Evolutionary conservation across 1,139 yeast genomes (phyloP).

Genomic region (Yamadazyma diddensiae): DNA sequence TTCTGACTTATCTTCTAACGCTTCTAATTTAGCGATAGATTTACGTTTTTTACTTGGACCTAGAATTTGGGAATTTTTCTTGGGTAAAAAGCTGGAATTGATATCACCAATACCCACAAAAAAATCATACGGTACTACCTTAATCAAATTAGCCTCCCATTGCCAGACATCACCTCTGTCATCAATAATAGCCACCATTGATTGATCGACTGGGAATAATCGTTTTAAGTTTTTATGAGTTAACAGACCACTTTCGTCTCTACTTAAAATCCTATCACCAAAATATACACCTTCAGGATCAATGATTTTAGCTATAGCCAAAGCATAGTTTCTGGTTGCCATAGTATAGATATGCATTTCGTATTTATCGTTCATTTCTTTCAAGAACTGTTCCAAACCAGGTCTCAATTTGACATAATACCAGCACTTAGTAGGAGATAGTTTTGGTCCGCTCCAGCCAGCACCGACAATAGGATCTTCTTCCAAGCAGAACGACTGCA

Average conservation of each 20-base stretch:
- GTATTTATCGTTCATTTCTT: conserved; percentile 58
- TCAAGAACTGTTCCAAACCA: conserved; percentile 72
- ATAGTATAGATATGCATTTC: conserved; percentile 96
- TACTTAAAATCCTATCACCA: conserved; percentile 85
- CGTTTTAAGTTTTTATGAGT: conserved; percentile 87
- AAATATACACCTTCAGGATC: conserved; percentile 87
- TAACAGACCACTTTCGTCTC: conserved; percentile 93
- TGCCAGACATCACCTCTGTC: conserved; percentile 99
- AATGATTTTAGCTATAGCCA: conserved; percentile 82
- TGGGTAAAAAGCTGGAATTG: conserved; percentile 87
- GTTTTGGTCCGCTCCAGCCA: conserved; percentile 55
- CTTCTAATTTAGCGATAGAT: conserved; percentile 51
- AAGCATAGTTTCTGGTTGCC: conserved; percentile 97
- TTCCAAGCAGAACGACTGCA: conserved; percentile 68
- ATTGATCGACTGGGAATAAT: conserved; percentile 91
- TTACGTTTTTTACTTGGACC: conserved; percentile 67
- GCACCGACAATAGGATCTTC: conserved; percentile 69
- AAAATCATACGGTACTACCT: conserved; percentile 93
- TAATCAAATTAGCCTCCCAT: conserved; percentile 88
- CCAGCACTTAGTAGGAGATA: conserved; percentile 65
- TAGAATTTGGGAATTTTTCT: conserved; percentile 65
- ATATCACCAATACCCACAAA: conserved; percentile 98
- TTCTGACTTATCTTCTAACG: conserved; percentile 15
- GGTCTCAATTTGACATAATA: conserved; percentile 93
- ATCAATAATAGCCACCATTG: conserved; percentile 95